Percentiles rank a stretch among this genome's conserved stretches.
phyloP scores from a whole-genome alignment of 495 filamentous ascomycete genomes.

The Neurospora pannonica region DNA sequence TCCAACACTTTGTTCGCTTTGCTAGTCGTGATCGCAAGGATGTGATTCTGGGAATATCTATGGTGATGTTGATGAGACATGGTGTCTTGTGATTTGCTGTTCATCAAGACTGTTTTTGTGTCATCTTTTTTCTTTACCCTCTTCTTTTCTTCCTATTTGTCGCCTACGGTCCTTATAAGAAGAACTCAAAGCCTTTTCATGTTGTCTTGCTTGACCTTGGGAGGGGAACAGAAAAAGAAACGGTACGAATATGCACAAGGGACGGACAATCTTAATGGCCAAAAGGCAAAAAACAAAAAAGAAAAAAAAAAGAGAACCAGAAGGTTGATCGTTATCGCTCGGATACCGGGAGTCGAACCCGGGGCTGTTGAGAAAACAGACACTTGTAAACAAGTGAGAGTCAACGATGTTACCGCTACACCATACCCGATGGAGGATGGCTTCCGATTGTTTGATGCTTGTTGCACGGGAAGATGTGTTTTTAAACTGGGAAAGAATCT shows the following conservation, averaged over 20 bases:
- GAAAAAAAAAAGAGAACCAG: not conserved
- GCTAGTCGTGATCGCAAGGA: not conserved
- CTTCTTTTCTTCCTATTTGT: no score
- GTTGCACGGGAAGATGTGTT: not conserved
- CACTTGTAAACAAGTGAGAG: not conserved
- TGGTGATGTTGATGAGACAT: no score
- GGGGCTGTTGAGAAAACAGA: not conserved
- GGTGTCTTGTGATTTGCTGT: no score
- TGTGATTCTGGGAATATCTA: no score
- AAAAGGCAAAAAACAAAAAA: not conserved
- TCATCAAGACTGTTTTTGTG: no score
- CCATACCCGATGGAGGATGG: not conserved
- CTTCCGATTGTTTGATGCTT: not conserved
- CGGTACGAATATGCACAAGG: no score
- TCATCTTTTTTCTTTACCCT: no score
- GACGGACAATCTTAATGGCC: no score
- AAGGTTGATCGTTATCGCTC: not conserved
- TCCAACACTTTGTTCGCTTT: not conserved
- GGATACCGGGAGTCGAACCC: not conserved
- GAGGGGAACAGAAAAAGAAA: no score
- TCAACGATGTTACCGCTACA: not conserved
- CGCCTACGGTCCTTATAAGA: no score
- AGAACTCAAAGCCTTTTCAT: no score
- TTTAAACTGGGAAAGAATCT: not conserved
- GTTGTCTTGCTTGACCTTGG: no score